phyloP scores from a whole-genome alignment of 371 early-diverging fungal species.

The Mucor ambiguus region DNA sequence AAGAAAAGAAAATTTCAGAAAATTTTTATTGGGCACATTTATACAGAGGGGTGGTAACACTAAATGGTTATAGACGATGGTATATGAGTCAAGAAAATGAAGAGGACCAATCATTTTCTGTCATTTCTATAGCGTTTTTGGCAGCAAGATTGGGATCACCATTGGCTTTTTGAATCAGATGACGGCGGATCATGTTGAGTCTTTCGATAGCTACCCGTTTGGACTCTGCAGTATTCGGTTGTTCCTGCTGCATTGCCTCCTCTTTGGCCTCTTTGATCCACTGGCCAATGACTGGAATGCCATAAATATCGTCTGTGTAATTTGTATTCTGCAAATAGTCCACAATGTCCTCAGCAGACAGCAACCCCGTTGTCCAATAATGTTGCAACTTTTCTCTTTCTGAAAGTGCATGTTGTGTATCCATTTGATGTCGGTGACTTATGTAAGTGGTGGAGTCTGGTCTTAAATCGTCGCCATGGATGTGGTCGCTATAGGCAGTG shows the following conservation, averaged over 20 bases:
- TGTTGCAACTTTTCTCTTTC: conserved; percentile 23
- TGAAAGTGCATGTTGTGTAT: conserved; percentile 36
- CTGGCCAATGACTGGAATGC: conserved; percentile 32
- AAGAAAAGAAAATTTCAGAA: conserved; percentile 12
- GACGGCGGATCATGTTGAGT: conserved; percentile 44
- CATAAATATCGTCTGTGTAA: conserved; percentile 48
- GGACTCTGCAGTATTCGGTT: background rate
- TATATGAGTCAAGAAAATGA: conserved; percentile 22
- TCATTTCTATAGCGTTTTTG: conserved; percentile 26
- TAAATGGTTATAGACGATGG: background rate
- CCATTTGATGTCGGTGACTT: conserved; percentile 38
- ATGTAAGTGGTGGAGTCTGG: conserved; percentile 27
- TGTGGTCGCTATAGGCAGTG: conserved; percentile 32
- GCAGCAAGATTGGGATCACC: conserved; percentile 32
- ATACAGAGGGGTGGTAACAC: conserved; percentile 10
- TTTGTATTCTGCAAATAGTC: conserved; percentile 33
- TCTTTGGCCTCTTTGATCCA: conserved; percentile 41
- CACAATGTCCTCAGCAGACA: conserved; percentile 42
- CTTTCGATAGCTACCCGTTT: conserved; percentile 30
- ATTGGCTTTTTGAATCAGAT: conserved; percentile 31
- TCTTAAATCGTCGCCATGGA: conserved; percentile 38
- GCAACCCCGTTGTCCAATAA: conserved; percentile 17
- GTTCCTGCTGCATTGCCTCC: conserved; percentile 16
- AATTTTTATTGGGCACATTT: conserved; percentile 10
- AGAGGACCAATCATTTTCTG: conserved; percentile 35